Percentiles rank a stretch among this genome's conserved stretches.
phyloP scores from a whole-genome alignment of 164 flowering plant genomes.

The Akebia trifoliata region DNA sequence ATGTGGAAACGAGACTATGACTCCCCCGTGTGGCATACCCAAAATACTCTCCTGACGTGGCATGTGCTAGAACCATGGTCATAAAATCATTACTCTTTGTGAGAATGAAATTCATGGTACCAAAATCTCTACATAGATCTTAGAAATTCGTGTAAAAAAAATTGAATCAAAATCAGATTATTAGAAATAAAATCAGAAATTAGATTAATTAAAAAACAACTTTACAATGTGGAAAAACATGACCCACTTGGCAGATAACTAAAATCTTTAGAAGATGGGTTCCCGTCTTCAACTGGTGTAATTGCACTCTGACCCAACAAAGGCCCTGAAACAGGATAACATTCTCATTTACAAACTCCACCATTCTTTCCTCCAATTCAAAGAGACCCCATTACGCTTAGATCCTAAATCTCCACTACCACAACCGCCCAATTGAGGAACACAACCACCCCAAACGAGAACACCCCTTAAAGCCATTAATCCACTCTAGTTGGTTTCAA shows the following conservation, averaged over 20 bases:
- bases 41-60: too few species aligned
- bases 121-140: too few species aligned
- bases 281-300: constrained; percentile 17
- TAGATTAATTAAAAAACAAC: too few species aligned
- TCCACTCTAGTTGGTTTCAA: neutral
- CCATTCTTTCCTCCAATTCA: constrained; percentile 5
- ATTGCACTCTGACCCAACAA: constrained; percentile 6
- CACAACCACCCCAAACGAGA: constrained; percentile 11
- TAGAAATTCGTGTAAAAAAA: too few species aligned
- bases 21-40: too few species aligned
- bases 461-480: constrained; percentile 24
- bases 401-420: constrained; percentile 17
- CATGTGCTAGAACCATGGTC: too few species aligned
- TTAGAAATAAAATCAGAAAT: too few species aligned
- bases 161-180: too few species aligned
- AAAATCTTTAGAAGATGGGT: constrained; percentile 24
- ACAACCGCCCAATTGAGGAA: constrained; percentile 16
- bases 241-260: constrained; percentile 33
- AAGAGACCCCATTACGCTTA: constrained; percentile 13
- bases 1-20: too few species aligned
- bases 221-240: too few species aligned
- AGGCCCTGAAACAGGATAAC: constrained; percentile 6
- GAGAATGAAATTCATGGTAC: too few species aligned
- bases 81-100: too few species aligned
- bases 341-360: constrained; percentile 1